Percentiles rank a stretch among this genome's conserved stretches.
Conservation (phyloP, 306 rosid genomes). For the Crataegus laevigata region DNA sequence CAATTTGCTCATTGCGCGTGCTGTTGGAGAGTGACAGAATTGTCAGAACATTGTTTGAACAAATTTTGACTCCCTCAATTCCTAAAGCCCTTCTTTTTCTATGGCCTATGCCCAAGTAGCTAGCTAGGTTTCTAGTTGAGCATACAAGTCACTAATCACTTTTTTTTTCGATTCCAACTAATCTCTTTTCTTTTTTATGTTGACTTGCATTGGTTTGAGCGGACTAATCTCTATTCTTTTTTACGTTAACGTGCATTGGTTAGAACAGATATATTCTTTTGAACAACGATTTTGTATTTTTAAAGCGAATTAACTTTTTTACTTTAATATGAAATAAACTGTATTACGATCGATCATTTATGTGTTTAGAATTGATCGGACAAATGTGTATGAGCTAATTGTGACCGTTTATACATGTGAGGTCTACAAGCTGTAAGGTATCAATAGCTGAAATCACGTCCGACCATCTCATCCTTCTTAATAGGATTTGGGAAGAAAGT, state of each 20-base stretch:
- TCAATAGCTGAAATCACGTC: neutral
- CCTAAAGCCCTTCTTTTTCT: constrained; percentile 30
- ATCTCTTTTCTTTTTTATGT: too few species aligned
- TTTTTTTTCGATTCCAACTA: neutral
- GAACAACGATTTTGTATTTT: too few species aligned
- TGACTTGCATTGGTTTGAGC: too few species aligned
- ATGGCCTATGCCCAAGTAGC: constrained; percentile 8
- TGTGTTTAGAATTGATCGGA: too few species aligned
- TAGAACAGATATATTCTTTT: too few species aligned
- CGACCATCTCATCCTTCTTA: neutral
- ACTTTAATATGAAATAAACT: too few species aligned
- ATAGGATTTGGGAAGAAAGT: neutral
- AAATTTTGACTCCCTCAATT: constrained; percentile 36
- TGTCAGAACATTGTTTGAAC: constrained; percentile 42
- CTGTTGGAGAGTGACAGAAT: constrained; percentile 42
- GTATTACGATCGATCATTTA: too few species aligned
- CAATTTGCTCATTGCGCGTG: constrained; percentile 41
- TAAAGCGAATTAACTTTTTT: too few species aligned
- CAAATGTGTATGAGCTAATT: neutral
- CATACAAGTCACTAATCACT: neutral
- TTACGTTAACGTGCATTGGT: too few species aligned
- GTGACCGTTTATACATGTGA: neutral
- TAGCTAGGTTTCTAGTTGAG: constrained; percentile 7
- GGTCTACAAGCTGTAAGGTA: neutral
- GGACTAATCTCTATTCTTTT: neutral